Base-by-base conservation (phyloP, 2,329 filamentous ascomycete species). In the Fusarium sp. region DNA sequence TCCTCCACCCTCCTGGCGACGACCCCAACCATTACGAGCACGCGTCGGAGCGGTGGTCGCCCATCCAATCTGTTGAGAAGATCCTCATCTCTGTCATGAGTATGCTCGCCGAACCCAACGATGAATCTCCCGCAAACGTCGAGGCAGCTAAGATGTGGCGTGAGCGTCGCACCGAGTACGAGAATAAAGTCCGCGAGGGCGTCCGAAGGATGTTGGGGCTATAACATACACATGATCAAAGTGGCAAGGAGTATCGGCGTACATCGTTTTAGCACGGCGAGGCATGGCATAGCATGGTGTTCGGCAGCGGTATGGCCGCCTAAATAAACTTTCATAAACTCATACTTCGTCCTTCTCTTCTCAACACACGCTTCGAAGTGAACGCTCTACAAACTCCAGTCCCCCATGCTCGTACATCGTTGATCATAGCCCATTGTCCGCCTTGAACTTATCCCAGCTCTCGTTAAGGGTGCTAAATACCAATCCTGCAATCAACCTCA, bases 11-110 rank as follows among this genome's bases (percentile, higher is more conserved):
- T 5, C 95, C 95, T 4, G 95, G 96, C 74, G 95, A 98, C 81
- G 95, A 98, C 80, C 96, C 96, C 54, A 97, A 97, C 82, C 94
- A 97, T 83, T 98, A 98, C 85, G 95, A 98, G 80, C 92, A 95
- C 74, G 95, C 96, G 10, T 94, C 91, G 2, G 96, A 98, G 83
- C 90, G 95, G 67, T 98, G 95, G 95, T 95, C 91, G 27, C 95
- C 95, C 14, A 97, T 98, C 66, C 96, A 98, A 82, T 96, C 91
- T 61, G 95, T 97, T 71, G 96, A 98, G 82, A 98, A 97, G 84
- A 98, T 98, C 72, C 84, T 98, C 71, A 94, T 98, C 58, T 94
- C 90, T 46, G 95, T 98, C 63, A 98, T 98, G 91, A 97, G 93
- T 80, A 98, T 98, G 94, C 87, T 98, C 43, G 94, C 94, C 2